These are phyloP conservation scores for Aphelidium insulamus DNA, from an alignment of 371 early-diverging fungal genomes.

Conservation along the genomic window DNA sequence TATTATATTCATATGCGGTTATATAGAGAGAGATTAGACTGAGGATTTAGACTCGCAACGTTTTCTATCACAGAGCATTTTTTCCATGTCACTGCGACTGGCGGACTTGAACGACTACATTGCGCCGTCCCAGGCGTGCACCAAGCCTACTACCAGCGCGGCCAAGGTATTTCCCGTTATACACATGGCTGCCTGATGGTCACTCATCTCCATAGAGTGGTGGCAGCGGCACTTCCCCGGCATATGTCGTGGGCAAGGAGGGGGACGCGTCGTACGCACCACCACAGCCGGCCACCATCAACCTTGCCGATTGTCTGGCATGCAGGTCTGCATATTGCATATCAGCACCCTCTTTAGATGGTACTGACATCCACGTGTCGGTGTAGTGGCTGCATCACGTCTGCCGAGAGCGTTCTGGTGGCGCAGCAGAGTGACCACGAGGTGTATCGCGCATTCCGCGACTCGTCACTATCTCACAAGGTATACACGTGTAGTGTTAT, in stretches of 20 bases:
- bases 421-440: constrained; percentile 76
- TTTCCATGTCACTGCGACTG: constrained; percentile 51
- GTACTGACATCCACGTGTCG: background rate
- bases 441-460: constrained; percentile 16
- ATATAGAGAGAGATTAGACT: no score
- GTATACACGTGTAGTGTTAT: constrained; percentile 5
- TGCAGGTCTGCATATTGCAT: constrained; percentile 42
- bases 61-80: no score
- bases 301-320: constrained; percentile 86
- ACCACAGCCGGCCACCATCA: constrained; percentile 62
- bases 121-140: constrained; percentile 81
- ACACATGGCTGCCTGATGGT: constrained; percentile 1
- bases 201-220: constrained; percentile 4
- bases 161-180: constrained; percentile 12
- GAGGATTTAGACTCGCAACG: no score
- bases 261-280: constrained; percentile 52
- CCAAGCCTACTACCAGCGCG: constrained; percentile 45
- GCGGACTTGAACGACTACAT: constrained; percentile 91
- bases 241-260: constrained; percentile 68
- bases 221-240: constrained; percentile 33
- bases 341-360: background rate
- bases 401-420: constrained; percentile 82
- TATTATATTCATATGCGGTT: no score
- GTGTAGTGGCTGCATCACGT: constrained; percentile 82
- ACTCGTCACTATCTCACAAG: background rate